Conservation (phyloP, 495 filamentous ascomycete species). For the Thermothielavioides terrestris region DNA sequence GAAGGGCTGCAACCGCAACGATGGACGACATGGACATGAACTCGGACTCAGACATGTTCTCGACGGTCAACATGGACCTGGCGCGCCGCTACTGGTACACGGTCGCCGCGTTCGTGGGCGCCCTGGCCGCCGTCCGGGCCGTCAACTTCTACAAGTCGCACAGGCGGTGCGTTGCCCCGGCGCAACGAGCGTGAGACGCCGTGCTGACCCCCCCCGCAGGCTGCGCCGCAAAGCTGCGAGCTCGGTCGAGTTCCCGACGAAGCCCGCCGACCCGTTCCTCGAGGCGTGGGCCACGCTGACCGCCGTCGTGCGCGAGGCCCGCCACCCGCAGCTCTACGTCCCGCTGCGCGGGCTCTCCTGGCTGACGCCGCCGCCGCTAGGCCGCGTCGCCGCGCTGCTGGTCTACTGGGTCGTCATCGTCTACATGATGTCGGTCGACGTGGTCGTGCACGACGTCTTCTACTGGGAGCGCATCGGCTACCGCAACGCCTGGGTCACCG, state of each 20-base stretch:
- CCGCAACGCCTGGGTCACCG: constrained; percentile 65
- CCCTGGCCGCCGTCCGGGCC: constrained; percentile 28
- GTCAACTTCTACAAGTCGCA: constrained; percentile 31
- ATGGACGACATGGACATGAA: constrained; percentile 23
- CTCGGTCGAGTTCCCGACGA: constrained; percentile 49
- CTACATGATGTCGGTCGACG: constrained; percentile 46
- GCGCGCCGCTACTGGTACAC: constrained; percentile 46
- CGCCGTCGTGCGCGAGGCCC: constrained; percentile 57
- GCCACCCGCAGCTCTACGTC: constrained; percentile 54
- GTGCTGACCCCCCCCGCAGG: constrained; percentile 16
- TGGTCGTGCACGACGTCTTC: constrained; percentile 33
- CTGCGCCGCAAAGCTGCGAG: constrained; percentile 29
- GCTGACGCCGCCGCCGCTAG: constrained; percentile 49
- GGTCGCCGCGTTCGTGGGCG: constrained; percentile 32
- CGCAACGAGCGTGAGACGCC: neutral
- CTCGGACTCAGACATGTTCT: constrained; percentile 30
- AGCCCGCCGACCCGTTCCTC: constrained; percentile 51
- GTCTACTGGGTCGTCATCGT: constrained; percentile 50
- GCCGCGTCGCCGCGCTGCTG: constrained; percentile 44
- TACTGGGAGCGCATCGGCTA: constrained; percentile 67
- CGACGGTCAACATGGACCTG: constrained; percentile 30
- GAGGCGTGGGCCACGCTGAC: constrained; percentile 56
- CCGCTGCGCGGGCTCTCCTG: constrained; percentile 39
- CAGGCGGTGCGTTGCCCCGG: constrained; percentile 21
- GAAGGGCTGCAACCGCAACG: constrained; percentile 10